Conservation (phyloP, 2,329 filamentous ascomycete genomes). For the Emmonsia crescens region DNA sequence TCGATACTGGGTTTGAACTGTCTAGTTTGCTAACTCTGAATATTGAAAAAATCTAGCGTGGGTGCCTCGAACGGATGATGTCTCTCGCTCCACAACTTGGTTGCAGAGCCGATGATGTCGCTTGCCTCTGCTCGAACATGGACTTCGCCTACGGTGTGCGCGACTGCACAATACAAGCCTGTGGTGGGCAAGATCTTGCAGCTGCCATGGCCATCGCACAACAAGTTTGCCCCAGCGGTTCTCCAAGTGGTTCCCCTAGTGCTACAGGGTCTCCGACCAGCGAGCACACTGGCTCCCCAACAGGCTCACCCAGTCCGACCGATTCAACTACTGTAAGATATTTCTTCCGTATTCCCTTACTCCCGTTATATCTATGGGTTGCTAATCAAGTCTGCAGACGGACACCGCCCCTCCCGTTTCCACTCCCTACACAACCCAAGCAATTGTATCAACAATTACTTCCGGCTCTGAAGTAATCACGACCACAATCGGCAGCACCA, state of each 20-base stretch:
- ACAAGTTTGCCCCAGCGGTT: background rate
- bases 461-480: constrained; percentile 9
- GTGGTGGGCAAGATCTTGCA: constrained; percentile 27
- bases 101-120: constrained; percentile 27
- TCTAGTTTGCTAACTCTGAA: background rate
- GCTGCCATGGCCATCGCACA: background rate
- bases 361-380: background rate
- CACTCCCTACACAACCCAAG: constrained; percentile 1
- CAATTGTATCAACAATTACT: constrained; percentile 10
- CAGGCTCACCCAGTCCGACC: constrained; percentile 12
- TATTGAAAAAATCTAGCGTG: constrained; percentile 22
- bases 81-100: constrained; percentile 29
- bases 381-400: constrained; percentile 6
- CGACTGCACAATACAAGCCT: constrained; percentile 37
- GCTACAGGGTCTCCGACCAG: constrained; percentile 8
- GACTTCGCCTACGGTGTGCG: constrained; percentile 37
- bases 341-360: background rate
- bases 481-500: constrained; percentile 18
- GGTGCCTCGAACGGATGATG: constrained; percentile 37
- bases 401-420: constrained; percentile 9
- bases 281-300: constrained; percentile 5
- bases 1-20: background rate
- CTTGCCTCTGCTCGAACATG: constrained; percentile 31
- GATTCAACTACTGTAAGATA: constrained; percentile 2
- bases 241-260: background rate